Conservation (phyloP, 352 stramenopile species). For the Phytophthora sansomeana region DNA sequence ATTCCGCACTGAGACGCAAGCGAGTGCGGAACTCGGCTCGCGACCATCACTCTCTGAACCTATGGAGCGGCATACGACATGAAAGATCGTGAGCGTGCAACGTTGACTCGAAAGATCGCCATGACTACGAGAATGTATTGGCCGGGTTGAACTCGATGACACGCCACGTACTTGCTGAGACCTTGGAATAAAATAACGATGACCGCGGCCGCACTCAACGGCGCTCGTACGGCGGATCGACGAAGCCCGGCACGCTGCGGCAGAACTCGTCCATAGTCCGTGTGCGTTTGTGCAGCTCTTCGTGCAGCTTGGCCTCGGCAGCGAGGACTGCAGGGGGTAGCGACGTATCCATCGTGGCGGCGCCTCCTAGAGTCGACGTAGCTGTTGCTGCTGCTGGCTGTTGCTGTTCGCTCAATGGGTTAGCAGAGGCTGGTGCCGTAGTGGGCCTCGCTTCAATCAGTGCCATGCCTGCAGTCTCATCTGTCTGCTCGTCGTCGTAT, state of each 20-base stretch:
- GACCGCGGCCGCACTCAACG: slow-evolving; percentile 15
- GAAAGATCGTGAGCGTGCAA: slow-evolving; percentile 11
- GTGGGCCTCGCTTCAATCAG: slow-evolving; percentile 11
- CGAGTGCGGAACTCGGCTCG: slow-evolving; percentile 4
- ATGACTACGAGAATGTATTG: slow-evolving; percentile 24
- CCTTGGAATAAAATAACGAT: slow-evolving; percentile 34
- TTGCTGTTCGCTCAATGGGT: slow-evolving; percentile 2
- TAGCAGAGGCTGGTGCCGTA: background rate
- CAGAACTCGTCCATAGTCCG: slow-evolving; percentile 40
- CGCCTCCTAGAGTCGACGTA: no score
- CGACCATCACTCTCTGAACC: slow-evolving; percentile 30
- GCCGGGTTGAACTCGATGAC: slow-evolving; percentile 14
- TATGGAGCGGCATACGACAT: slow-evolving; percentile 5
- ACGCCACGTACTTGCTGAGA: background rate
- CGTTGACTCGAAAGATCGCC: slow-evolving; percentile 13
- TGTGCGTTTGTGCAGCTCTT: slow-evolving; percentile 38
- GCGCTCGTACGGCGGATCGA: slow-evolving; percentile 34
- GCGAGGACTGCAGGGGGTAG: slow-evolving; percentile 31
- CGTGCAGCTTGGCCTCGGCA: slow-evolving; percentile 40
- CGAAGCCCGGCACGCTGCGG: slow-evolving; percentile 40
- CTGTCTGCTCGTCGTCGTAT: slow-evolving; percentile 25
- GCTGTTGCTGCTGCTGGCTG: background rate
- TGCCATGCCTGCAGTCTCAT: slow-evolving; percentile 2
- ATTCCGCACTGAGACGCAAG: slow-evolving; percentile 17
- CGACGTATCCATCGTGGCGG: slow-evolving; percentile 36